phyloP scores from a whole-genome alignment of 345 rosid species.

The Acer yangbiense region DNA sequence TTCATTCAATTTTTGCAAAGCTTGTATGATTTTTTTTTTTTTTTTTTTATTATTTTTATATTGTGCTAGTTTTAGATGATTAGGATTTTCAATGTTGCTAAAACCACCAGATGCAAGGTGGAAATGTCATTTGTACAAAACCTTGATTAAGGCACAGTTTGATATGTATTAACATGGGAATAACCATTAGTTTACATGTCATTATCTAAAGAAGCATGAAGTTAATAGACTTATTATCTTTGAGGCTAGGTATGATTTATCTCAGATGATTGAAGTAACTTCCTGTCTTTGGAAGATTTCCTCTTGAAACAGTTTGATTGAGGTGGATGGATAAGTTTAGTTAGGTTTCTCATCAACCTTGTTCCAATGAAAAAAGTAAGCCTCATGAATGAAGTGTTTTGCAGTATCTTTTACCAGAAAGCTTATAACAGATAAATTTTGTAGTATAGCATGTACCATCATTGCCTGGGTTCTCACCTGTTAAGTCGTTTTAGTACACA shows the following conservation, averaged over 20 bases:
- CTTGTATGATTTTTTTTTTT: not conserved
- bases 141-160: not conserved
- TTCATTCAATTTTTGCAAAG: not conserved
- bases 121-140: not conserved
- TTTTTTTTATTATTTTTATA: not conserved
- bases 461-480: not conserved
- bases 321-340: not conserved
- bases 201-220: not conserved
- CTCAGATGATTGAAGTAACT: not conserved
- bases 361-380: not conserved
- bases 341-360: not conserved
- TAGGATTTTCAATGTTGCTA: not conserved
- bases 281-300: not conserved
- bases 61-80: conserved; percentile 1
- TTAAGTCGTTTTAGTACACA: not conserved
- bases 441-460: not conserved
- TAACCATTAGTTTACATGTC: not conserved
- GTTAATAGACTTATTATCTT: not conserved
- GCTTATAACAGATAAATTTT: not conserved
- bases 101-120: not conserved
- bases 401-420: no score
- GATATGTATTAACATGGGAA: not conserved
- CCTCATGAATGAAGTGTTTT: no score
- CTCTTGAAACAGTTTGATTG: not conserved
- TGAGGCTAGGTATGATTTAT: not conserved